These are phyloP conservation scores for Podila clonocystis DNA, from an alignment of 192 early-diverging fungal species.

Conservation along the genomic window DNA sequence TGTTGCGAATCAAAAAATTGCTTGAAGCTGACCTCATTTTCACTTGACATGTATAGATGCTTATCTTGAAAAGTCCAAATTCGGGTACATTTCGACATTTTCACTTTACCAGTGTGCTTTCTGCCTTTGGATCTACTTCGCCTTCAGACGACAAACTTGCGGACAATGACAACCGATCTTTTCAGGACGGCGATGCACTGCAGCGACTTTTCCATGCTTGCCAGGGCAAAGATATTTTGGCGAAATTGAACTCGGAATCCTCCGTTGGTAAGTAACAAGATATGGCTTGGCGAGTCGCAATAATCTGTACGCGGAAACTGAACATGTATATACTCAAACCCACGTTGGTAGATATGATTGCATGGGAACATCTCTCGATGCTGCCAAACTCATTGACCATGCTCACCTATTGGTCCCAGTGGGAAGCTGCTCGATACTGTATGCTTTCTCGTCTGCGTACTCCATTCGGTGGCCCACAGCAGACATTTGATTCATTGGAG, in stretches of 20 bases:
- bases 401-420: conserved; percentile 75
- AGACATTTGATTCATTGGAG: conserved; percentile 65
- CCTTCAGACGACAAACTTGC: conserved; percentile 22
- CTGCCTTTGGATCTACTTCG: conserved; percentile 58
- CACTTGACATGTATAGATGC: conserved; percentile 36
- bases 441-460: conserved; percentile 77
- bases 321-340: neutral
- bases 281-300: neutral
- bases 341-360: conserved; percentile 10
- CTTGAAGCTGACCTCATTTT: neutral
- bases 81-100: conserved; percentile 69
- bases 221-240: conserved; percentile 46
- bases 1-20: neutral
- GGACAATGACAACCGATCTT: conserved; percentile 1
- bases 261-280: conserved; percentile 19
- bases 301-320: neutral
- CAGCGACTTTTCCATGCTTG: conserved; percentile 69
- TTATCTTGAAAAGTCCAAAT: conserved; percentile 54
- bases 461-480: conserved; percentile 77
- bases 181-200: conserved; percentile 52
- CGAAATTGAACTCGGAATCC: conserved; percentile 30
- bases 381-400: conserved; percentile 55
- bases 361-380: conserved; percentile 17
- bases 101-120: conserved; percentile 71
- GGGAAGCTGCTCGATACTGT: conserved; percentile 81